Evolutionary conservation across 108 stramenopile genomes (phyloP).

Genomic region (Licmophora abbreviata): DNA sequence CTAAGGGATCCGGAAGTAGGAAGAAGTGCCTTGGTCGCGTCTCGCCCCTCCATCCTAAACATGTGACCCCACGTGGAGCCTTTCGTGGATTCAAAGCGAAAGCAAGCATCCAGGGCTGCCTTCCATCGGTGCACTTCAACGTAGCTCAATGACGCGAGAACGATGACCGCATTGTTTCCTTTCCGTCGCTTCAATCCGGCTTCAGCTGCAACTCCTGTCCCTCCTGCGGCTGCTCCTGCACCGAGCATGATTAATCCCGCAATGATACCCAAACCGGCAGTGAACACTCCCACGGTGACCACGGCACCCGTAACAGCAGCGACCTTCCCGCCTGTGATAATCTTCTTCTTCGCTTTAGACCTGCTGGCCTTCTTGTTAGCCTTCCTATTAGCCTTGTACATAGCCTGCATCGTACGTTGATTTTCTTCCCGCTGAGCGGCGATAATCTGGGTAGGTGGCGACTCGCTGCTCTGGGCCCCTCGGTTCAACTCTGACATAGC

Average conservation of each 20-base stretch:
- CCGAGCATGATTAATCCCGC: constrained; percentile 76
- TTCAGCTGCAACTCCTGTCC: constrained; percentile 62
- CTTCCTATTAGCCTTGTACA: constrained; percentile 8
- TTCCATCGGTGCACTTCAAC: constrained; percentile 57
- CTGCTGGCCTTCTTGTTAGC: constrained; percentile 29
- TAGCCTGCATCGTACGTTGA: neutral
- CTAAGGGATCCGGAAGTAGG: constrained; percentile 11
- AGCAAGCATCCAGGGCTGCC: constrained; percentile 37
- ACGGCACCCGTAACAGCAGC: constrained; percentile 71
- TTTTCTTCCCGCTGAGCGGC: neutral
- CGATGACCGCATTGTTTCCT: constrained; percentile 31
- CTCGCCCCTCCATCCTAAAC: constrained; percentile 34
- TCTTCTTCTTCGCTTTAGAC: constrained; percentile 24
- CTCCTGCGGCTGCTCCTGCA: constrained; percentile 69
- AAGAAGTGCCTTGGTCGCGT: constrained; percentile 14
- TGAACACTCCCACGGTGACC: constrained; percentile 62
- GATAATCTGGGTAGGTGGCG: neutral
- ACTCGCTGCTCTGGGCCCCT: neutral
- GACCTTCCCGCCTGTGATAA: constrained; percentile 56
- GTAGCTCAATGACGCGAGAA: constrained; percentile 44
- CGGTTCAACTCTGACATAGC: neutral
- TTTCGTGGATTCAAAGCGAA: constrained; percentile 19
- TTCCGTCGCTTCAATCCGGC: constrained; percentile 33
- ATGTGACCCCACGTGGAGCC: constrained; percentile 41
- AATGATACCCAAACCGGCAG: constrained; percentile 68